phyloP scores from a whole-genome alignment of 2,329 filamentous ascomycete genomes.

The Akanthomyces muscarius region DNA sequence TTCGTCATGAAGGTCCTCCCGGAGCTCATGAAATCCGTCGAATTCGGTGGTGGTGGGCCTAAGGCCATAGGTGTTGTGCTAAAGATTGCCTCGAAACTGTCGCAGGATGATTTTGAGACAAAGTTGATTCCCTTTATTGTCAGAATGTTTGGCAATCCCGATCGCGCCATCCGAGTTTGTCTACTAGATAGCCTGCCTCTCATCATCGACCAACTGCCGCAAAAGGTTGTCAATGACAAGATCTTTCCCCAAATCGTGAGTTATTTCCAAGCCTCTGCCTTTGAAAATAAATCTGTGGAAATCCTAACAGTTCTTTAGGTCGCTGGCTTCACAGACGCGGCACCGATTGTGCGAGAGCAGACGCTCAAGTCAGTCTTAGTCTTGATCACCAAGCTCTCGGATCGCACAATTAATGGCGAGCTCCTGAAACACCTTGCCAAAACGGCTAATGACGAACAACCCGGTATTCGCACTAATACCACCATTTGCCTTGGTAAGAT shows the following conservation, averaged over 20 bases:
- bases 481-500: slow-evolving; percentile 98
- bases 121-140: slow-evolving; percentile 83
- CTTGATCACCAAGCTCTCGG: slow-evolving; percentile 83
- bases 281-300: too few species aligned
- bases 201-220: slow-evolving; percentile 87
- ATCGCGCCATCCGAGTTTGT: slow-evolving; percentile 87
- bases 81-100: slow-evolving; percentile 84
- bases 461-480: slow-evolving; percentile 94
- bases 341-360: slow-evolving; percentile 89
- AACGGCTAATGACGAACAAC: slow-evolving; percentile 95
- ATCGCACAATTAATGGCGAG: slow-evolving; percentile 90
- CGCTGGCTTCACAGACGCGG: slow-evolving; percentile 90
- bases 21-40: slow-evolving; percentile 96
- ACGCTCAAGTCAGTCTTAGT: slow-evolving; percentile 91
- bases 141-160: slow-evolving; percentile 83
- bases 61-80: slow-evolving; percentile 85
- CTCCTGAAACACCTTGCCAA: slow-evolving; percentile 86
- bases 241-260: slow-evolving; percentile 89
- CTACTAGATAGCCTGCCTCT: slow-evolving; percentile 80
- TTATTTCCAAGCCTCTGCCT: neutral
- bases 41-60: slow-evolving; percentile 92
- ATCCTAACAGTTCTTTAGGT: slow-evolving; percentile 48
- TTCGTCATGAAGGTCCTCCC: slow-evolving; percentile 96
- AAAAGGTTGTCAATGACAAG: slow-evolving; percentile 90
- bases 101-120: slow-evolving; percentile 82